Base-by-base conservation (phyloP, 768 basidiomycete genomes). In the Sporobolomyces pararoseus region DNA sequence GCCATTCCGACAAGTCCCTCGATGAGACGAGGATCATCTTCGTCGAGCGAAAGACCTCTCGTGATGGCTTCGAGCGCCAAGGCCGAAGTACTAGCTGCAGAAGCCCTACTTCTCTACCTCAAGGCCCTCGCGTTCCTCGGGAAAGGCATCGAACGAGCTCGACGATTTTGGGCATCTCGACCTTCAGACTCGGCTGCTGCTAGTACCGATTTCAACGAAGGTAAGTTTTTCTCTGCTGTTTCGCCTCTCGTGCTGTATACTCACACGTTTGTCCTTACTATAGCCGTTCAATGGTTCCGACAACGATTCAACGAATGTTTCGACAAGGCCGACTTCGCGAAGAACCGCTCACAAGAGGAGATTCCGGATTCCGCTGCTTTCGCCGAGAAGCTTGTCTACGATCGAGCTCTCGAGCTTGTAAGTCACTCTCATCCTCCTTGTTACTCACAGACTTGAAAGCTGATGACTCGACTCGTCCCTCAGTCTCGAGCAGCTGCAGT, bases 231-330 rank as follows among this genome's bases (percentile, higher is more conserved):
- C 86, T 88, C 14, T 9, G 2, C 23, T 21, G 46, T 23, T 13
- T 23, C 13, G 39, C 17, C 39, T 42, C 17, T 42, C 39, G 39
- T 9, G 17, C 17, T 42, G 10, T 17, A 9, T 17, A 9, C 39
- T 9, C 39, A 9, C 10, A 42, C 39, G 9, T 9, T 42, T 42
- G 39, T 17, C 17, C 10, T 42, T 17, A 42, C 39, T 17, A 42
- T 42, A 81, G 82, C 81, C 69, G 80, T 82, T 0, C 82, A 86
- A 61, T 99, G 93, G 94, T 93, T 96, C 81, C 90, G 89, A 77
- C 87, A 88, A 17, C 88, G 92, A 72, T 99, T 96, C 79, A 86
- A 93, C 76, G 93, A 94, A 78, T 95, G 91, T 77, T 90, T 90
- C 76, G 92, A 95, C 67, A 89, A 94, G 47, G 90, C 91, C 23